phyloP scores from a whole-genome alignment of 148 eudicot genomes.

The Camellia japonica region DNA sequence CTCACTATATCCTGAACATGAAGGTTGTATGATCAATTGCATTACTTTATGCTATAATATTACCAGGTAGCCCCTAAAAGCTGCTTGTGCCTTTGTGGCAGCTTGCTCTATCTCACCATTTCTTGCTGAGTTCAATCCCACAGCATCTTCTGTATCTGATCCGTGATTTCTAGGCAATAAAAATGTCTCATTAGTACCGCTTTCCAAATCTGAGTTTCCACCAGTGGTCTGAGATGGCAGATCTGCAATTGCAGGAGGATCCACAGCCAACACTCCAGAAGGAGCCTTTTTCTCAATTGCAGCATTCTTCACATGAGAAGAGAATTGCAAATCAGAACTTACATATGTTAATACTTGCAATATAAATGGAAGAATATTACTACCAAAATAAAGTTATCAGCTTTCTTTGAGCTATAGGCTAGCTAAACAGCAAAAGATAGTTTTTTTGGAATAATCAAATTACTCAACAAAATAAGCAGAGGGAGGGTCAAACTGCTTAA shows the following conservation, averaged over 20 bases:
- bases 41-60: background rate
- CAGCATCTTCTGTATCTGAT: constrained; percentile 15
- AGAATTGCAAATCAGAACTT: constrained; percentile 11
- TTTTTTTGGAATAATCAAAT: background rate
- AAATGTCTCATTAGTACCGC: constrained; percentile 21
- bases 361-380: background rate
- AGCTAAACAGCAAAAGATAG: background rate
- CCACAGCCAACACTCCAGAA: constrained; percentile 31
- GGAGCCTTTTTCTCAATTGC: constrained; percentile 56
- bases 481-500: background rate
- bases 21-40: background rate
- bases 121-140: constrained; percentile 16
- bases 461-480: background rate
- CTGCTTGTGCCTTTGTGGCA: constrained; percentile 58
- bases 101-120: constrained; percentile 42
- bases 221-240: constrained; percentile 35
- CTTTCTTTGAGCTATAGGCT: background rate
- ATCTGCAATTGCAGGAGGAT: constrained; percentile 35
- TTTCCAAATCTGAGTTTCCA: constrained; percentile 35
- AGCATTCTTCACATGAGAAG: constrained; percentile 41
- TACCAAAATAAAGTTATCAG: background rate
- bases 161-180: constrained; percentile 25
- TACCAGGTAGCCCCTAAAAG: constrained; percentile 66
- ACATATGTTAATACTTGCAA: background rate
- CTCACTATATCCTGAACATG: background rate